Base-by-base conservation (phyloP, 768 basidiomycete genomes). In the Amanita muscaria region DNA sequence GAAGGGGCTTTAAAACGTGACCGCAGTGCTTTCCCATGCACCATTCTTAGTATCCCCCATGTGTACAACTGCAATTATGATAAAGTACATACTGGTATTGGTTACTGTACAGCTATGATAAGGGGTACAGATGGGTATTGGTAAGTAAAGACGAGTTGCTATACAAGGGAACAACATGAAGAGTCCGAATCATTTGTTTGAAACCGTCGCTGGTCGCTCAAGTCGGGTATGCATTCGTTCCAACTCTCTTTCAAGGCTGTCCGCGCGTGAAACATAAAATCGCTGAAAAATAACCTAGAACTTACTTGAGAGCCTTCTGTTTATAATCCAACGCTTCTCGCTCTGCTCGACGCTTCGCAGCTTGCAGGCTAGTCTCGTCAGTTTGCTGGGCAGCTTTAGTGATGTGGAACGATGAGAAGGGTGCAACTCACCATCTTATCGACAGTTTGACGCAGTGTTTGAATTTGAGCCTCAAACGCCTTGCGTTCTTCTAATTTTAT, bases 321-420 rank as follows among this genome's bases (percentile, higher is more conserved):
- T 77, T 83, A 54, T 75, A 77, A 51, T 89, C 86, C 4, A 65
- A 75, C 23, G 80, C 82, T 52, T 89, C 86, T 30, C 83, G 72
- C 53, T 88, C 87, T 29, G 81, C 82, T 33, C 83, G 73, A 24
- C 86, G 78, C 60, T 87, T 87, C 18, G 73, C 76, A 9, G 82
- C 69, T 52, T 81, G 77, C 3, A 88, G 65, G n/a, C 73, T 67
- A 49, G 66, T 77, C 61, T 81, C 83, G 33, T 72, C 70, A 15
- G 78, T 80, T 79, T 84, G 83, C 85, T 87, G 42, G 12, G 40
- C 25, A 27, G 35, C 49, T 14, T 50, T 41, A 44, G 38, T 18
- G 39, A 49, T 27, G 55, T 51, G 12, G 12, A n/a, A n/a, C 27
- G 15, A 21, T 4, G 15, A 25, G 33, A 33, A 44, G 49, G 22